Percentiles rank a stretch among this genome's conserved stretches.
These are phyloP conservation scores for Chlamydomonas reinhardtii DNA, from an alignment of 163 green algal species.

Conservation along the genomic window DNA sequence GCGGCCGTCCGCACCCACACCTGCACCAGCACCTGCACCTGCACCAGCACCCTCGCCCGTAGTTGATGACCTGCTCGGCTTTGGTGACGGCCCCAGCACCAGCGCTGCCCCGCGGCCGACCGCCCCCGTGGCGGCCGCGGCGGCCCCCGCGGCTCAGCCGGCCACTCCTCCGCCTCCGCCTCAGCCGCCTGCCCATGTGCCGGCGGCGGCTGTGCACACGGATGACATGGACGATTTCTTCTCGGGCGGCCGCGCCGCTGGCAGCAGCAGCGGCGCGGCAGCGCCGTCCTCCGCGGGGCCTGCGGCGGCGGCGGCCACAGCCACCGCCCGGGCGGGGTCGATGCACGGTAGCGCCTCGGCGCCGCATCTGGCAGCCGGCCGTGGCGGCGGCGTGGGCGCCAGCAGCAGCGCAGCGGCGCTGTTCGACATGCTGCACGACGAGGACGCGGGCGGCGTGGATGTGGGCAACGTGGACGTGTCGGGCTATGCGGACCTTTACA, in stretches of 20 bases:
- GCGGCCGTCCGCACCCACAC: too few species aligned
- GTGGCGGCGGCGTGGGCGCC: background rate
- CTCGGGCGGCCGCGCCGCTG: constrained; percentile 17
- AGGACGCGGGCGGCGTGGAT: constrained; percentile 11
- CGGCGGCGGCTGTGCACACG: constrained; percentile 11
- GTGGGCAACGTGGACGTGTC: constrained; percentile 43
- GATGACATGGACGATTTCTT: constrained; percentile 62
- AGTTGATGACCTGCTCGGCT: constrained; percentile 57
- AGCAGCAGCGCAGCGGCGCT: background rate
- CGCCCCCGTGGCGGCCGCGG: background rate
- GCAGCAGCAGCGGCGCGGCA: background rate
- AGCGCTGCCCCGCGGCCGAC: background rate
- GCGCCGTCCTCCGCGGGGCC: background rate
- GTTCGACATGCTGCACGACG: constrained; percentile 23
- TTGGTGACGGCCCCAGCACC: constrained; percentile 10
- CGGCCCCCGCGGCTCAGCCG: background rate
- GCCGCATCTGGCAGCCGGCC: background rate
- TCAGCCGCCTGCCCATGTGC: background rate
- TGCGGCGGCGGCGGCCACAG: background rate
- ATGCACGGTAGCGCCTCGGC: constrained; percentile 20
- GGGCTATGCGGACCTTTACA: constrained; percentile 46
- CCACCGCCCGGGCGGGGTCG: background rate
- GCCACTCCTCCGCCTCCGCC: background rate
- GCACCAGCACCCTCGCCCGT: background rate
- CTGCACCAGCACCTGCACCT: background rate